A percentile compares a stretch with the other conserved stretches of the same genome.
phyloP scores from a whole-genome alignment of 306 rosid species.

The Vigna reflexopilosa region DNA sequence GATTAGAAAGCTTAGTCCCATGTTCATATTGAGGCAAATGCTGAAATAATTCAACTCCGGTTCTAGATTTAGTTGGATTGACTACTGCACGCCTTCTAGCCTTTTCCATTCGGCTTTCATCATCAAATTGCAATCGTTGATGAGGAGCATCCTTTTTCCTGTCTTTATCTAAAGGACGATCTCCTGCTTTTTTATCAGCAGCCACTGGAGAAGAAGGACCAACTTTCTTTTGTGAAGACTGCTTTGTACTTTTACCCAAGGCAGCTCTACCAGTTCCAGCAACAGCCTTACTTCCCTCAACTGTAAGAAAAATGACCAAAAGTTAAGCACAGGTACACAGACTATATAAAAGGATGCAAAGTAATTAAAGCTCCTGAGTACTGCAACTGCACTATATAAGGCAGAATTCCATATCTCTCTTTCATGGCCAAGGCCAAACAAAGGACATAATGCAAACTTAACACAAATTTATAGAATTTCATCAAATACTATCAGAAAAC shows the following conservation, averaged over 20 bases:
- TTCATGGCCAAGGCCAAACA: constrained; percentile 25
- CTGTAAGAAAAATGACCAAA: constrained; percentile 45
- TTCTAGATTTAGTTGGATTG: constrained; percentile 80
- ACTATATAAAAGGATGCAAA: constrained; percentile 15
- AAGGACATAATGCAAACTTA: not conserved
- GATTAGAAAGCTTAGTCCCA: constrained; percentile 76
- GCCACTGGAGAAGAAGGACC: constrained; percentile 54
- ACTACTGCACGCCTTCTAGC: constrained; percentile 79
- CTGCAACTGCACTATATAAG: constrained; percentile 18
- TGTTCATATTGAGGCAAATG: constrained; percentile 92
- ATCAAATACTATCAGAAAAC: constrained; percentile 11
- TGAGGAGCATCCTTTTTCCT: constrained; percentile 86
- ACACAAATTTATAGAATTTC: not conserved
- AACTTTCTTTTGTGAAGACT: constrained; percentile 62
- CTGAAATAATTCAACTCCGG: constrained; percentile 83
- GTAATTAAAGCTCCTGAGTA: constrained; percentile 13
- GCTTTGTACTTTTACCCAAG: constrained; percentile 58
- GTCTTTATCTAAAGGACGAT: constrained; percentile 71
- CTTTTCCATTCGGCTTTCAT: constrained; percentile 71
- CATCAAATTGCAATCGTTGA: constrained; percentile 90
- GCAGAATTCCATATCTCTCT: not conserved
- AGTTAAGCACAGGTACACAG: constrained; percentile 36
- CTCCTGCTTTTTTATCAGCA: constrained; percentile 68
- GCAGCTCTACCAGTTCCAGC: constrained; percentile 48
- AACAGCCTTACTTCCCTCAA: constrained; percentile 56